Evolutionary conservation across 2,329 filamentous ascomycete species (phyloP), one percentile per base, ranked within the genome.

Genomic region (Ophiostoma piceae): DNA sequence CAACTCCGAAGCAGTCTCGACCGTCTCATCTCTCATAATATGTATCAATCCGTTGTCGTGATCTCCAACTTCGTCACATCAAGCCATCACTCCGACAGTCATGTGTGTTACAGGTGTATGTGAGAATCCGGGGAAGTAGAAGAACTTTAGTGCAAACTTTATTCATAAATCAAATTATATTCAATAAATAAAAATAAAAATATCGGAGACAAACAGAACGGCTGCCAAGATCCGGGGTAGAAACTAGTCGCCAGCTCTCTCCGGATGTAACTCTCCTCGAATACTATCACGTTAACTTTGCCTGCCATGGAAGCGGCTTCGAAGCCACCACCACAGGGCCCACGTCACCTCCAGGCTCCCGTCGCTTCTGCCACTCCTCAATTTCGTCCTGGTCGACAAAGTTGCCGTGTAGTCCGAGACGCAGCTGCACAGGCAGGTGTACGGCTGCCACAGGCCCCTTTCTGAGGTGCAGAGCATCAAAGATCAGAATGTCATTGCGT

Each of bases 401-500:
- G 73, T 82, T 82, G 2, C 80, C 80, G 57, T 82, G 80, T 14
- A 82, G 74, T 0, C 80, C 80, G 19, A 82, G 72, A 35, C 80
- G 78, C 67, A 82, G 74, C 73, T 79, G 78, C 32, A 82, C 70
- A 0, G 80, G 80, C 67, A 82, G 71, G 69, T 82, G 80, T 19
- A 82, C 73, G 0, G 78, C 79, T 0, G 79, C 79, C 37, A 82
- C 69, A 9, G 80, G 81, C 0, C 81, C 80, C 39, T 77, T 75
- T 0, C 76, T 73, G 0, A 82, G 74, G 22, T 80, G 73, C 72
- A 77, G 77, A 1, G 80, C 80, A 62, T 82, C 80, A 68, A 81
- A 81, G 66, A 82, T 79, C n/a, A 80, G 76, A 7, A 81, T 77
- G 68, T 82, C 80, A 72, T 82, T 82, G 67, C 80, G 76, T 41